Percentiles rank a stretch among this genome's conserved stretches.
These are phyloP conservation scores for Cladorrhinum sp. DNA, from an alignment of 2,329 filamentous ascomycete species.

Conservation along the genomic window DNA sequence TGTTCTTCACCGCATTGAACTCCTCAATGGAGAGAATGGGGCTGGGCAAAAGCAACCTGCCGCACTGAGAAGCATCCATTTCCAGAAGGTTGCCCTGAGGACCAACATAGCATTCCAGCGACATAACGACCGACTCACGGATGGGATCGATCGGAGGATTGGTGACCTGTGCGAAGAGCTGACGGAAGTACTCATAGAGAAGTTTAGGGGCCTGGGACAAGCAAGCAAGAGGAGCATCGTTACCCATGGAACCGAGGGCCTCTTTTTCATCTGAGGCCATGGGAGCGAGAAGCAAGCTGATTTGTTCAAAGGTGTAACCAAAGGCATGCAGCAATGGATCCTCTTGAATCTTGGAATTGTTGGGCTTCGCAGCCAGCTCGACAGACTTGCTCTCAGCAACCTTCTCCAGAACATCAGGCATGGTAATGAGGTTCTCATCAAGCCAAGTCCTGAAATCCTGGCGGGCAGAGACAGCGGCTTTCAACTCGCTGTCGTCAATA, in stretches of 20 bases:
- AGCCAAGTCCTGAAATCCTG: conserved; percentile 88
- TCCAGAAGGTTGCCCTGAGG: conserved; percentile 93
- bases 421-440: conserved; percentile 76
- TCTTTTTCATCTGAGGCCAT: conserved; percentile 99
- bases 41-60: conserved; percentile 79
- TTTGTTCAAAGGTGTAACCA: conserved; percentile 93
- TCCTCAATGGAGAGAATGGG: conserved; percentile 86
- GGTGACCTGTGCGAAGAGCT: conserved; percentile 96
- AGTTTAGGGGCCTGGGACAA: conserved; percentile 85
- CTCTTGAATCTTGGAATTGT: conserved; percentile 71
- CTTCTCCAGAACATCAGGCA: conserved; percentile 70
- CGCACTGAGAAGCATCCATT: conserved; percentile 88
- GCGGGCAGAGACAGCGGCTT: conserved; percentile 80
- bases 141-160: conserved; percentile 98
- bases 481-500: conserved; percentile 90
- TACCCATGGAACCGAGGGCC: conserved; percentile 95
- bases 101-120: conserved; percentile 90
- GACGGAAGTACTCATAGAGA: conserved; percentile 94
- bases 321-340: conserved; percentile 83
- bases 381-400: conserved; percentile 54
- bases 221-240: conserved; percentile 89
- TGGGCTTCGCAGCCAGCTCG: conserved; percentile 65
- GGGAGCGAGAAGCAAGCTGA: conserved; percentile 84
- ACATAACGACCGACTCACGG: conserved; percentile 97
- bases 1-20: conserved; percentile 82